Base-by-base conservation (phyloP, 2,329 filamentous ascomycete genomes). In the Ceratocystis diversiconidia region DNA sequence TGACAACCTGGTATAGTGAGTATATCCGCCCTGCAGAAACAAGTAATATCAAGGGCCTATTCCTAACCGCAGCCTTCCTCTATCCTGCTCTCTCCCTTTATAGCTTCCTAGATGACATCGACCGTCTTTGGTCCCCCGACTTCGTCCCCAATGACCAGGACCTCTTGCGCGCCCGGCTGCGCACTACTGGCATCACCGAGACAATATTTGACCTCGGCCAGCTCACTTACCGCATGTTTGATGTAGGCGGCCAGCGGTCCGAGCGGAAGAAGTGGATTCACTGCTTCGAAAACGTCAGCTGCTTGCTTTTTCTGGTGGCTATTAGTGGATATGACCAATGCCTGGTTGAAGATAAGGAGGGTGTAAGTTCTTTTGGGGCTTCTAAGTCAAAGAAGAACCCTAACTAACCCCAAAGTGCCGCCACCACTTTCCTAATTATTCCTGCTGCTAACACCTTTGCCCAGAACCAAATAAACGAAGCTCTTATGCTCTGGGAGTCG, bases 241-340 rank as follows among this genome's bases (percentile, higher is more conserved):
- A 96, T 72, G 91, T 95, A 60, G 91, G 91, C 74, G 91, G 91
- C 66, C 91, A 96, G 74, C 82, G 91, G 71, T 95, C 91, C 32
- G 91, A 96, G 76, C 87, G 91, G 69, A 95, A 95, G 82, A 96
- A 96, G 79, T 96, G 91, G 91, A 95, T 96, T 69, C 91, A 96
- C 75, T 94, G 91, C 73, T 96, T 96, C 73, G 91, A 96, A 74
- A 94, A 94, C 69, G 91, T 96, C 69, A 91, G 94, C 72, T 92
- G 90, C 70, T 80, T 97, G 64, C 80, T 97, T 50, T 97, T 97
- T 77, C 82, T 97, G 70, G 92, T 96, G 63, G 92, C 92, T 61
- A 92, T 97, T 71, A 96, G 91, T 69, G 92, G 92, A 67, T 97
- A 96, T 75, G 92, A 97, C 73, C 94, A 97, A 75, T 95, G 92